These are phyloP conservation scores for Oryza brachyantha DNA, from an alignment of 176 grass and related monocot genomes.

Conservation along the genomic window DNA sequence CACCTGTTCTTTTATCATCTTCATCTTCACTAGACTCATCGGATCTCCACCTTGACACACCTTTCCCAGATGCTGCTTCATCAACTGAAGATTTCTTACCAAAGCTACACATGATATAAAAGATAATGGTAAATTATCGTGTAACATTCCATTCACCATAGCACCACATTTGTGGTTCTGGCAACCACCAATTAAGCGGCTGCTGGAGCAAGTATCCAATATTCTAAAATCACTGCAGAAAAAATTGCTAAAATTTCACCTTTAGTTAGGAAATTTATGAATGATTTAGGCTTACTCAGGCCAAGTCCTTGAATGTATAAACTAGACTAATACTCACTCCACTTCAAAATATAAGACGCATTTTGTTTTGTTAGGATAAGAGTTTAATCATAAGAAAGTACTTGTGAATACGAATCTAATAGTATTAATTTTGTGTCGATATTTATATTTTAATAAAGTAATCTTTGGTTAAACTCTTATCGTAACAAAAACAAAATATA, in stretches of 20 bases:
- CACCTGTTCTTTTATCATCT: constrained; percentile 26
- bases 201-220: background rate
- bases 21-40: constrained; percentile 78
- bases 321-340: too few species aligned
- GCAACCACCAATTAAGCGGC: background rate
- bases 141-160: background rate
- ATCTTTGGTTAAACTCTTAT: too few species aligned
- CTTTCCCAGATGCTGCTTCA: constrained; percentile 24
- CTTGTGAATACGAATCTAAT: too few species aligned
- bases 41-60: constrained; percentile 71
- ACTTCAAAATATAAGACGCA: too few species aligned
- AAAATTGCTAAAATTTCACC: background rate
- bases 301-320: background rate
- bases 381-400: too few species aligned
- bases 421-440: too few species aligned
- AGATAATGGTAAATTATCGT: background rate
- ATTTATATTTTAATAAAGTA: too few species aligned
- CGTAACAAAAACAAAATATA: too few species aligned
- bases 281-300: background rate
- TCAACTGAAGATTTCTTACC: constrained; percentile 19
- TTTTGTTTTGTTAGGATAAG: too few species aligned
- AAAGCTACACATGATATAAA: constrained; percentile 25
- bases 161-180: background rate
- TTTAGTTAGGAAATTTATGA: background rate
- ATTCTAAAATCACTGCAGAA: background rate